Evolutionary conservation across 2,329 filamentous ascomycete genomes (phyloP).

Genomic region (Aspergillus fischeri): DNA sequence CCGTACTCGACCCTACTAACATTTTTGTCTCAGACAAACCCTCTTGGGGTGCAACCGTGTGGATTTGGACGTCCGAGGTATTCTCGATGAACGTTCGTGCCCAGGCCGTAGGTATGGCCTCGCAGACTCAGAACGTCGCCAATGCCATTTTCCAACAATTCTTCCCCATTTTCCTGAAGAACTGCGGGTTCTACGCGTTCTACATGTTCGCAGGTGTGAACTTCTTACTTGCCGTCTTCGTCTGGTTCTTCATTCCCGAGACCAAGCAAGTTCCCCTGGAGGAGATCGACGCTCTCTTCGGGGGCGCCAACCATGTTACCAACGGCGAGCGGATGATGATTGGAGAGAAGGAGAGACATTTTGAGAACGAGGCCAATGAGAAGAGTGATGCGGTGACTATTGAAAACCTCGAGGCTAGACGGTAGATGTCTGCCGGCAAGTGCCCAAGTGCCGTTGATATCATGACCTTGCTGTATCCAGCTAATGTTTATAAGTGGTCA

Average conservation of each 20-base stretch:
- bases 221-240: constrained; percentile 47
- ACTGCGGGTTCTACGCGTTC: constrained; percentile 54
- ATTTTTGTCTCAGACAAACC: constrained; percentile 53
- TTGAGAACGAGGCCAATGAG: constrained; percentile 6
- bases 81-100: constrained; percentile 70
- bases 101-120: constrained; percentile 65
- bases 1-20: constrained; percentile 21
- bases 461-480: not conserved
- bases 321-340: constrained; percentile 30
- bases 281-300: constrained; percentile 37
- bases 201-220: constrained; percentile 54
- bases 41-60: constrained; percentile 65
- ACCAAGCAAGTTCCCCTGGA: constrained; percentile 43
- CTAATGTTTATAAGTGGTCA: not conserved
- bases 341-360: constrained; percentile 19
- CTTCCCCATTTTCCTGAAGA: constrained; percentile 63
- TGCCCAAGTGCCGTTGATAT: not conserved
- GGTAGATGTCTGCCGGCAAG: not conserved
- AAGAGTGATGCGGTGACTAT: constrained; percentile 4
- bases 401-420: constrained; percentile 1
- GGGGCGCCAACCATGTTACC: constrained; percentile 33
- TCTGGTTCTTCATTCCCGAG: constrained; percentile 51
- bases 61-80: constrained; percentile 67
- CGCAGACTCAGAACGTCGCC: constrained; percentile 59
- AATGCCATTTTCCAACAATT: constrained; percentile 67